phyloP scores from a whole-genome alignment of 768 basidiomycete species.

The Rhodotorula diobovata region DNA sequence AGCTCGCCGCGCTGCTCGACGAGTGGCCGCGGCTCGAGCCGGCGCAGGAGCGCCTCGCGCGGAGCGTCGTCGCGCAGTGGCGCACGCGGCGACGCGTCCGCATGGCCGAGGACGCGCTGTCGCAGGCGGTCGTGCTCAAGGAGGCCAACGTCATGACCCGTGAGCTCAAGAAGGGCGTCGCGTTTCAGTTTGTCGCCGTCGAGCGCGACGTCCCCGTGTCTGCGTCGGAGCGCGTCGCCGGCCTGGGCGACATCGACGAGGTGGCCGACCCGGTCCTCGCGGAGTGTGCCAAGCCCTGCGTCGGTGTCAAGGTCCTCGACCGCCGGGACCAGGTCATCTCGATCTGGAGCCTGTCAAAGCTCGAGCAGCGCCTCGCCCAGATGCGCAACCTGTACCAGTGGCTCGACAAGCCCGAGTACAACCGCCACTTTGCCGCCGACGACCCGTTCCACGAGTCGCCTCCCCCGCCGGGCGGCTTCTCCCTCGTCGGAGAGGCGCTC shows the following conservation, averaged over 20 bases:
- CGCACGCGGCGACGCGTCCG: conserved; percentile 74
- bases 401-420: conserved; percentile 86
- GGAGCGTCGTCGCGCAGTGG: conserved; percentile 73
- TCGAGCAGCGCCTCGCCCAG: conserved; percentile 79
- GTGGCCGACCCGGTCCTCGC: conserved; percentile 76
- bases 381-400: conserved; percentile 91
- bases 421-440: conserved; percentile 86
- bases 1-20: conserved; percentile 27
- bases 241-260: conserved; percentile 86
- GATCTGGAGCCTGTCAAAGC: conserved; percentile 81
- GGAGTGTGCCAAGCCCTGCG: conserved; percentile 70
- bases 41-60: conserved; percentile 24
- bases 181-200: conserved; percentile 89
- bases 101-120: conserved; percentile 84
- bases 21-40: conserved; percentile 24
- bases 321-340: conserved; percentile 79
- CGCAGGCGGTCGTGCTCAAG: conserved; percentile 77
- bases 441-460: conserved; percentile 88
- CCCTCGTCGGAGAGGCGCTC: conserved; percentile 83
- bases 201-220: conserved; percentile 77
- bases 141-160: conserved; percentile 93
- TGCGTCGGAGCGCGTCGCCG: conserved; percentile 76
- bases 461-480: conserved; percentile 63
- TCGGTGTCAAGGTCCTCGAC: conserved; percentile 87
- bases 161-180: conserved; percentile 77